Percentiles rank a stretch among this genome's conserved stretches.
phyloP scores from a whole-genome alignment of 202 grass and related monocot species.

The Bolboschoenoplectus hybrid region DNA sequence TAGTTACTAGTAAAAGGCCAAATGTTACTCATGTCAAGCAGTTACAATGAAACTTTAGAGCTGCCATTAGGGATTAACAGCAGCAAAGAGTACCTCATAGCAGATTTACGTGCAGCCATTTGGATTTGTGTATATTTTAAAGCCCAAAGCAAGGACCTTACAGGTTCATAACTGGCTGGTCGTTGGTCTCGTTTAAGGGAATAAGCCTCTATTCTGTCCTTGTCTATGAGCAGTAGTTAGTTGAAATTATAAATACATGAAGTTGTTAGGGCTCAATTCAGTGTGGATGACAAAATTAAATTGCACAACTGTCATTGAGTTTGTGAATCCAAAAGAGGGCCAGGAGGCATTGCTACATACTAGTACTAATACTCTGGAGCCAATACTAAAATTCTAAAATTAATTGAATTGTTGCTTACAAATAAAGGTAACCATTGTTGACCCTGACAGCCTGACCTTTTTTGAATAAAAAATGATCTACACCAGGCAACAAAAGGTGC shows the following conservation, averaged over 20 bases:
- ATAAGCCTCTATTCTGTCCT: not conserved
- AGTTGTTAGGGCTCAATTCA: not conserved
- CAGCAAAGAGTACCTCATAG: not conserved
- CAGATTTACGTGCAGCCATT: conserved; percentile 6
- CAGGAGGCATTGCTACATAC: not conserved
- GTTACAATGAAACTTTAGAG: not conserved
- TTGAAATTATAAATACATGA: not conserved
- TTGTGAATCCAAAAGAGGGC: not conserved
- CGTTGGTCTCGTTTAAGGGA: not conserved
- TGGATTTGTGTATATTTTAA: not conserved
- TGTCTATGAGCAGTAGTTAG: not conserved
- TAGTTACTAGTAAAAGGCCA: not conserved
- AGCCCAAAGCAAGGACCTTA: not conserved
- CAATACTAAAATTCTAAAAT: not conserved
- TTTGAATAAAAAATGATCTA: not conserved
- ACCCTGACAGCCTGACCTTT: not conserved
- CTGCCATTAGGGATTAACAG: not conserved
- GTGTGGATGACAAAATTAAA: not conserved
- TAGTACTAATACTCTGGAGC: not conserved
- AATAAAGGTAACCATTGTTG: not conserved
- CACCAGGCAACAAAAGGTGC: not conserved
- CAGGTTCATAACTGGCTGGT: not conserved
- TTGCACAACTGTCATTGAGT: not conserved
- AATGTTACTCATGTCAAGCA: not conserved
- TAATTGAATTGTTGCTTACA: not conserved